phyloP scores from a whole-genome alignment of 1,139 yeast genomes.

The Yamadazyma kanchanaburiensis region DNA sequence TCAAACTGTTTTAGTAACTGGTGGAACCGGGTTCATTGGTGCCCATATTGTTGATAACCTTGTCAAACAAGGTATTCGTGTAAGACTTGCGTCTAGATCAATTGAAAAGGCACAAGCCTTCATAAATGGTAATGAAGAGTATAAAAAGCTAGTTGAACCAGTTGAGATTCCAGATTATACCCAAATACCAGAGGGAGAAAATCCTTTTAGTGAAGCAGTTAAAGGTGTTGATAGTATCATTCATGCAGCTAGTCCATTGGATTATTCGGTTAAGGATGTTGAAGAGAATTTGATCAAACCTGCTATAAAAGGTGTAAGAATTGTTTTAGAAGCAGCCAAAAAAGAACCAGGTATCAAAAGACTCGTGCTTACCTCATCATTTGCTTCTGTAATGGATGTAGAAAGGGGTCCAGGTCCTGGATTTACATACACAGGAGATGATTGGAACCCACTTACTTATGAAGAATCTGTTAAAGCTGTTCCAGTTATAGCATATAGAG shows the following conservation, averaged over 20 bases:
- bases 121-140: conserved; percentile 11
- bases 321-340: conserved; percentile 21
- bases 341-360: conserved; percentile 21
- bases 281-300: conserved; percentile 21
- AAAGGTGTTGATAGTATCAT: conserved; percentile 17
- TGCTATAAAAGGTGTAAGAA: conserved; percentile 21
- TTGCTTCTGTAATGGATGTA: conserved; percentile 18
- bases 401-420: conserved; percentile 17
- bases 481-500: conserved; percentile 36
- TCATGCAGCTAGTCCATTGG: conserved; percentile 19
- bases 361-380: conserved; percentile 30
- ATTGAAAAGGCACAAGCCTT: conserved; percentile 23
- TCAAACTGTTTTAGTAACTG: conserved; percentile 52
- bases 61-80: conserved; percentile 20
- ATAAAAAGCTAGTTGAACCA: conserved; percentile 14
- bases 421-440: conserved; percentile 21
- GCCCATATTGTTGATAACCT: conserved; percentile 30
- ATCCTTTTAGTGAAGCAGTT: conserved; percentile 16
- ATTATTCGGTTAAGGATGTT: conserved; percentile 14
- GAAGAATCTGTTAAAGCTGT: conserved; percentile 33
- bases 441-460: conserved; percentile 31
- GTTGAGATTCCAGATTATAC: conserved; percentile 17
- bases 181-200: conserved; percentile 11
- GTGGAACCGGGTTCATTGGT: conserved; percentile 58
- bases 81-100: conserved; percentile 29